A percentile compares a stretch with the other conserved stretches of the same genome.
These are phyloP conservation scores for Parsonsia alboflavescens DNA, from an alignment of 257 asterid species.

Conservation along the genomic window DNA sequence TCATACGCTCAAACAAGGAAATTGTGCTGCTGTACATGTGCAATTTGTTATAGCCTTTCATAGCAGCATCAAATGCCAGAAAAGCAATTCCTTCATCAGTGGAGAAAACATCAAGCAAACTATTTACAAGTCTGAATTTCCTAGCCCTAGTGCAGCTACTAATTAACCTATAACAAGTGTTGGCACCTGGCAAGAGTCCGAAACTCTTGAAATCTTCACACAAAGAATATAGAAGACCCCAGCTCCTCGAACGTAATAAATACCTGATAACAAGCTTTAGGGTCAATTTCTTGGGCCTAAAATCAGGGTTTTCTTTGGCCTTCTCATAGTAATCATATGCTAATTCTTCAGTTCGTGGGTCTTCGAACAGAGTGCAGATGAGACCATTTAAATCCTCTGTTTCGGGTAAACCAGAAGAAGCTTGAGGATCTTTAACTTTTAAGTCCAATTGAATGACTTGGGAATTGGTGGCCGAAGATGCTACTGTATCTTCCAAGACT, in stretches of 20 bases:
- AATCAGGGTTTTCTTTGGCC: constrained; percentile 43
- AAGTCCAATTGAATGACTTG: constrained; percentile 39
- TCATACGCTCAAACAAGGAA: constrained; percentile 44
- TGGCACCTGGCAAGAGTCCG: constrained; percentile 47
- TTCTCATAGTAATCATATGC: constrained; percentile 54
- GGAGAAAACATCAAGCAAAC: constrained; percentile 43
- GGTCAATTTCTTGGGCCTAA: constrained; percentile 49
- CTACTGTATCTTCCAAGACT: constrained; percentile 31
- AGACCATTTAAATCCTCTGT: constrained; percentile 47
- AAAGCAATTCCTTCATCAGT: constrained; percentile 38
- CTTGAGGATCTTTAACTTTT: constrained; percentile 33
- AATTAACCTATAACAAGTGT: constrained; percentile 49
- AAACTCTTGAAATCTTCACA: constrained; percentile 48
- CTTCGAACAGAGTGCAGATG: constrained; percentile 55
- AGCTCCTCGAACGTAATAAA: constrained; percentile 44
- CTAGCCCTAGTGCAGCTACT: constrained; percentile 57
- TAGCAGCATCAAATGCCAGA: constrained; percentile 60
- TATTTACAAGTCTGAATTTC: constrained; percentile 54
- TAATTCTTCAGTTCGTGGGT: constrained; percentile 50
- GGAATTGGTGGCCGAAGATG: constrained; percentile 16
- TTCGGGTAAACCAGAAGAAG: constrained; percentile 23
- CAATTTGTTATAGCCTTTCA: constrained; percentile 80
- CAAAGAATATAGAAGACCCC: constrained; percentile 42
- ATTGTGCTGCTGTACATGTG: constrained; percentile 71
- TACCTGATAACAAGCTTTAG: constrained; percentile 66